A percentile compares a stretch with the other conserved stretches of the same genome.
phyloP scores from a whole-genome alignment of 1,139 yeast species.

The Saccharomyces pastorianus region DNA sequence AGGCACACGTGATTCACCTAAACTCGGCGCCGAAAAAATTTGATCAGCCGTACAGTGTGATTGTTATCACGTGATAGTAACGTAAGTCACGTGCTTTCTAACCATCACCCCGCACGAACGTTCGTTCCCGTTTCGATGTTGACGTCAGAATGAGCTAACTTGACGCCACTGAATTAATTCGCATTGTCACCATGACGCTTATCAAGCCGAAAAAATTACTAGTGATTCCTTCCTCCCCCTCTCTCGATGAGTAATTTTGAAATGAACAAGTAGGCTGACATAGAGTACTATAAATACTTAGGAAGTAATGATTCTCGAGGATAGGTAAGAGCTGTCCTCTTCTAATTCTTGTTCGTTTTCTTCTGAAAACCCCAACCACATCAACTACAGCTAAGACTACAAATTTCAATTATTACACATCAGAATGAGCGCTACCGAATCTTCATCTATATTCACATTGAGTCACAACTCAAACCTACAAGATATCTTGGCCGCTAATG shows the following conservation, averaged over 20 bases:
- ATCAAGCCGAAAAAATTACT: background rate
- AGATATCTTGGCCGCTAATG: slow-evolving; percentile 63
- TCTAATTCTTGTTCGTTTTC: background rate
- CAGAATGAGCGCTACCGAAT: slow-evolving; percentile 6
- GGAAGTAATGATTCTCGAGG: background rate
- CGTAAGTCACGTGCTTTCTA: background rate
- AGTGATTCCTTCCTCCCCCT: background rate
- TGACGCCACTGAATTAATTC: background rate
- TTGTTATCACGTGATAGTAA: background rate
- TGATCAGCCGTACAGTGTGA: background rate
- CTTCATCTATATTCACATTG: slow-evolving; percentile 44
- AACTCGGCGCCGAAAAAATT: background rate
- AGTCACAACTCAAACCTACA: slow-evolving; percentile 49
- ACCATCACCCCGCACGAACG: background rate
- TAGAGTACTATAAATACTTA: background rate
- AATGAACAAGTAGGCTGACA: background rate
- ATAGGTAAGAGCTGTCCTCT: background rate
- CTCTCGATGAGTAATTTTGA: background rate
- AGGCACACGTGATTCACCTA: background rate
- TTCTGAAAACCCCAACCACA: background rate
- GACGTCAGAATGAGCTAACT: background rate
- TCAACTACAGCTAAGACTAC: background rate
- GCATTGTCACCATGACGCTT: background rate
- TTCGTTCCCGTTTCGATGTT: background rate
- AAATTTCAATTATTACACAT: slow-evolving; percentile 2